Evolutionary conservation across 306 rosid genomes (phyloP), one percentile per base, ranked within the genome.

Genomic region (Cucurbita moschata): DNA sequence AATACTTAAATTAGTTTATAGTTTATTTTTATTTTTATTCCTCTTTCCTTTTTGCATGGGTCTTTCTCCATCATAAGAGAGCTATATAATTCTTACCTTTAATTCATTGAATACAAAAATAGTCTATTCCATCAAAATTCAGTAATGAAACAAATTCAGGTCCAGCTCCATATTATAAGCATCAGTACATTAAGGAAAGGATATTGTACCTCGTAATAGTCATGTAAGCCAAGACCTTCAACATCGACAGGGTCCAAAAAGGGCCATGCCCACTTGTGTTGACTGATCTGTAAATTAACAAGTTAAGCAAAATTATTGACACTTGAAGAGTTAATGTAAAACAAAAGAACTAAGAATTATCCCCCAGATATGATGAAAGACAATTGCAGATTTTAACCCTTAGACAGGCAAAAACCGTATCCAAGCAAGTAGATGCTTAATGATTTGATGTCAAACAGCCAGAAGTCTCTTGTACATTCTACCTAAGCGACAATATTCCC

Each of bases 241-340:
- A 92, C 96, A 81, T 89, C 97, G 43, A 92, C 96, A 52, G 96
- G 96, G 76, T 89, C 89, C 96, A 92, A 84, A 88, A 92, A 89
- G 78, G 97, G 96, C 92, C 90, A 86, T 15, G 95, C 90, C 87
- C 86, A 85, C 81, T 88, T 92, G 85, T 89, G 96, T 54, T 90
- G 95, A n/a, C 92, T 86, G 37, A 92, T 84, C 96, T 59, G 65
- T 11, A 37, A 59, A 56, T 9, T 19, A 56, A 56, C 65, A 59
- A 30, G 65, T 30, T 59, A 26, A 59, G 42, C 60, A 59, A 59
- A 35, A 59, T 26, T 30, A 11, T 30, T 92, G 88, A 79, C 26
- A 42, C 44, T 77, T 83, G 72, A 58, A 74, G 46, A 18, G 76
- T 77, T 76, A 39, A 58, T 50, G 18, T 50, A 50, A 50, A 56